Base-by-base conservation (phyloP, 208 protist genomes). In the Naegleria fowleri region DNA sequence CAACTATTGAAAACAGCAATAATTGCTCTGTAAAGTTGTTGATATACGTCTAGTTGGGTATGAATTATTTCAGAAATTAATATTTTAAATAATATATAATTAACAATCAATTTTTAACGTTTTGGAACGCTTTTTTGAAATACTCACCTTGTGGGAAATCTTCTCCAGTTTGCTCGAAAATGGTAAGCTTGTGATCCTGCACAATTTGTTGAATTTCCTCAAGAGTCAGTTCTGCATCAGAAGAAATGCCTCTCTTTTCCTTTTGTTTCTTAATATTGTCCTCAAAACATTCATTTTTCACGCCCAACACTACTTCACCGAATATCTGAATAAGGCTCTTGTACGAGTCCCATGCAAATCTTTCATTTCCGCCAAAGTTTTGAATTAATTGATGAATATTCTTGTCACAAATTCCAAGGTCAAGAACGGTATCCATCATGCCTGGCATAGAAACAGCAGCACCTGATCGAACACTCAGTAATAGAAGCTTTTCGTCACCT, bases 1-100 rank as follows among this genome's bases (percentile, higher is more conserved):
- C 96, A 98, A 59, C 96, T 98, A 90, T 94, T 92, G 95, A 98
- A 98, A 33, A 98, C 97, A 90, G 97, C 97, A 52, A 92, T 94
- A 93, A 98, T 97, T 48, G 96, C 93, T 40, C 93, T 95, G 52
- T 94, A 94, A 19, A 97, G 94, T 93, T 98, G 97, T 58, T 67
- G 55, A 67, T 29, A 29, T 3, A 67, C 55, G 22, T 67, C 55
- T 67, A n/a, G n/a, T n/a, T n/a, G n/a, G n/a, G n/a, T n/a, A n/a
- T n/a, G n/a, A n/a, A n/a, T n/a, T n/a, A n/a, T n/a, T n/a, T n/a
- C n/a, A n/a, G n/a, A n/a, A n/a, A n/a, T n/a, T n/a, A n/a, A n/a
- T n/a, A n/a, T n/a, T n/a, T n/a, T n/a, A n/a, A n/a, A n/a, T n/a
- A n/a, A n/a, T n/a, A n/a, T n/a, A n/a, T n/a, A n/a, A n/a, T n/a